A percentile compares a stretch with the other conserved stretches of the same genome.
phyloP scores from a whole-genome alignment of 1,284 basidiomycete genomes.

The Coriolopsis trogii region DNA sequence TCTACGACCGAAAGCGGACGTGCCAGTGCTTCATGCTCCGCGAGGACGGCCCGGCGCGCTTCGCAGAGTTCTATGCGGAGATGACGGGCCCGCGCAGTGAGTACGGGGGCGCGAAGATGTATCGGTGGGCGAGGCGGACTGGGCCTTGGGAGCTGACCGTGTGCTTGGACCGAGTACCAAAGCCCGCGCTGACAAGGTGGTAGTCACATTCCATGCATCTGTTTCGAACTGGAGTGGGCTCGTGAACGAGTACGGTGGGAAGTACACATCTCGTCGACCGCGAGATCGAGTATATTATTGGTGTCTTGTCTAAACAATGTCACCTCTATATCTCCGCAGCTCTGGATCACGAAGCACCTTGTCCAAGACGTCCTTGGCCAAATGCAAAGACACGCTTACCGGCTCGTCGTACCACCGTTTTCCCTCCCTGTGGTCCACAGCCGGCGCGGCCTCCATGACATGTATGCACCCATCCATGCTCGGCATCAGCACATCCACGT shows the following conservation, averaged over 20 bases:
- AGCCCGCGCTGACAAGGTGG: slow-evolving; percentile 22
- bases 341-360: slow-evolving; percentile 12
- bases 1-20: slow-evolving; percentile 45
- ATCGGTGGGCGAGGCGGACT: slow-evolving; percentile 34
- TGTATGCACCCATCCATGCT: slow-evolving; percentile 42
- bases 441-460: slow-evolving; percentile 37
- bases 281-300: too few relatives aligned
- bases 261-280: too few relatives aligned
- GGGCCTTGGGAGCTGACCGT: slow-evolving; percentile 32
- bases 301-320: too few relatives aligned
- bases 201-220: not conserved
- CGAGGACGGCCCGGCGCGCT: slow-evolving; percentile 13
- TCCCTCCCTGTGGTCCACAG: not conserved
- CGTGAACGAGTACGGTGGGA: too few relatives aligned
- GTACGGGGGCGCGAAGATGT: slow-evolving; percentile 32
- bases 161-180: slow-evolving; percentile 28
- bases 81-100: slow-evolving; percentile 23
- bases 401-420: slow-evolving; percentile 19
- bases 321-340: slow-evolving; percentile 3
- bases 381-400: slow-evolving; percentile 20
- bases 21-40: slow-evolving; percentile 36
- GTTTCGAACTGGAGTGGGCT: too few relatives aligned
- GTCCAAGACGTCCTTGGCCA: slow-evolving; percentile 2
- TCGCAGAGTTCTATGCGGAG: slow-evolving; percentile 20
- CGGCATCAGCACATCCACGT: slow-evolving; percentile 41